Conservation (phyloP, 2,329 filamentous ascomycete genomes). For the Talaromyces verruculosus region DNA sequence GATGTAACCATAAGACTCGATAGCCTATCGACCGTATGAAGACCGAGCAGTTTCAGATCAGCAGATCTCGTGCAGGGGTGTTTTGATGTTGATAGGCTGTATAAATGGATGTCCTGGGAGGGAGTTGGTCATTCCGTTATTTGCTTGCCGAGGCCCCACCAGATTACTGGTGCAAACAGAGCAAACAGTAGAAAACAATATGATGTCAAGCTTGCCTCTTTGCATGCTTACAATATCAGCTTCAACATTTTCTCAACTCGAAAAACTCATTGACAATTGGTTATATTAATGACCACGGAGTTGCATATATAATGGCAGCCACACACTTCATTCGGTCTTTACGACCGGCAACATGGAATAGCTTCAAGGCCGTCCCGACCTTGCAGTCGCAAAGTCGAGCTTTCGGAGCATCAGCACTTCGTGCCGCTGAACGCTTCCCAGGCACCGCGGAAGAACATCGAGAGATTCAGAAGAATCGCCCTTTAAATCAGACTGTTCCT, state of each 20-base stretch:
- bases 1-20: background rate
- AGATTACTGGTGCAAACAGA: constrained; percentile 17
- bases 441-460: constrained; percentile 54
- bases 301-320: constrained; percentile 15
- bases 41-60: no score
- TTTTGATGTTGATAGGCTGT: background rate
- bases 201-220: constrained; percentile 22
- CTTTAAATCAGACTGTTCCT: constrained; percentile 62
- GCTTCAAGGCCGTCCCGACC: background rate
- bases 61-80: background rate
- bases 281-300: background rate
- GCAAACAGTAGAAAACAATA: constrained; percentile 19
- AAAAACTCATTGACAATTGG: background rate
- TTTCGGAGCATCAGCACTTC: constrained; percentile 16
- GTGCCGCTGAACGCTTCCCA: constrained; percentile 11
- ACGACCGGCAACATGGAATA: constrained; percentile 8
- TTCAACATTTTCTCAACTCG: background rate
- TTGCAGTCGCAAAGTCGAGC: constrained; percentile 18
- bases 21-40: background rate
- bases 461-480: constrained; percentile 57
- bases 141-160: constrained; percentile 9
- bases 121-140: background rate
- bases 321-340: constrained; percentile 11
- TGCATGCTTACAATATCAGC: constrained; percentile 7
- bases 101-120: background rate